Base-by-base conservation (phyloP, 306 rosid species). In the Psophocarpus tetragonolobus region DNA sequence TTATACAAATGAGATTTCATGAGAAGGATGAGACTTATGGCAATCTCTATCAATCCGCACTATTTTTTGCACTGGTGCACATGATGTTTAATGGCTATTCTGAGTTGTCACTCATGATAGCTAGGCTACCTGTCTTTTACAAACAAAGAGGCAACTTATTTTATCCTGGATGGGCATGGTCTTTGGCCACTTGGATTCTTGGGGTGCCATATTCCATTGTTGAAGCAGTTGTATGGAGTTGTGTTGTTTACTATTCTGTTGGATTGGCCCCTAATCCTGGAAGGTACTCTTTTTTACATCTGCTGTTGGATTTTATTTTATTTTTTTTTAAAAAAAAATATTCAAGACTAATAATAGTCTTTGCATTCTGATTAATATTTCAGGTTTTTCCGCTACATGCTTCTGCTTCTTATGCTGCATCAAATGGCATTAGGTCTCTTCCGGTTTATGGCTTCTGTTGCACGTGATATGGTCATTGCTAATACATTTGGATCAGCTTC, bases 381-480 rank as follows among this genome's bases (percentile, higher is more conserved):
- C 92, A 93, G 98, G 87, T 90, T 94, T 69, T 90, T 86, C 61
- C 93, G 97, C 30, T 89, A 53, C 87, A 87, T 90, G 96, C 38
- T 90, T 54, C 60, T 86, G 68, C 91, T 94, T 23, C 83, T 91
- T 50, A 11, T 83, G 33, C 39, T 91, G 33, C 98, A 91, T 80
- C 96, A 91, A 86, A 94, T 94, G 98, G 97, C 94, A 38, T 66
- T 94, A 82, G 87, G 97, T 54, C 93, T 94, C 74, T 94, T 89
- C 63, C 88, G 92, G 32, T 24, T 86, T 68, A 90, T 92, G 94
- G 98, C 93, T 81, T 6, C 93, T n/a, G 24, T 94, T 54, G 79
- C 97, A 39, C 77, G 97, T 3, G 97, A 94, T 73, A 90, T 88
- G 94, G 85, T 94, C 68, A 47, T 90, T 82, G 96, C 96, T 58